phyloP scores from a whole-genome alignment of 495 filamentous ascomycete genomes.

The Tuber indicum region DNA sequence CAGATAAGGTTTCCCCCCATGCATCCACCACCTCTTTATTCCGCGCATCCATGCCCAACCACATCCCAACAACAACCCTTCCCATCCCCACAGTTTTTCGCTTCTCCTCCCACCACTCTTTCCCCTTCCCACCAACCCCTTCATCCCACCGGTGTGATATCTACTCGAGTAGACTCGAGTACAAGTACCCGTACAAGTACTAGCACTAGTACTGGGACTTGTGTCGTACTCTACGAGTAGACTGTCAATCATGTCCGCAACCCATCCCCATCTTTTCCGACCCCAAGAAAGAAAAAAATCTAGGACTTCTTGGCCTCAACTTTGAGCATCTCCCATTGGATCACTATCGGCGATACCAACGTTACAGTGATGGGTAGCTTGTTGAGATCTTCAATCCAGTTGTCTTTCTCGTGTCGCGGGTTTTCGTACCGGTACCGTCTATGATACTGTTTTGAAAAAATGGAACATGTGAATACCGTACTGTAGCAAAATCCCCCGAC shows the following conservation, averaged over 20 bases:
- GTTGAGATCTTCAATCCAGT: too few relatives aligned
- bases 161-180: too few relatives aligned
- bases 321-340: too few relatives aligned
- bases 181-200: too few relatives aligned
- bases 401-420: too few relatives aligned
- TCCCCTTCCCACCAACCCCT: background rate
- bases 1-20: conserved; percentile 17
- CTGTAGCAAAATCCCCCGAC: background rate
- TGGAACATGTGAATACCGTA: background rate
- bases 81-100: background rate
- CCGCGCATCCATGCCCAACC: background rate
- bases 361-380: too few relatives aligned
- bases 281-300: background rate
- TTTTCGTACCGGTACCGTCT: background rate
- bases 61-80: background rate
- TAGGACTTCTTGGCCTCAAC: background rate
- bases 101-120: background rate
- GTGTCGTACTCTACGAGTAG: background rate
- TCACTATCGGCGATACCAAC: background rate
- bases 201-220: too few relatives aligned
- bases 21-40: background rate
- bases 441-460: background rate
- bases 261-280: background rate
- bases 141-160: too few relatives aligned
- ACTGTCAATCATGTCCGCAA: background rate